Base-by-base conservation (phyloP, 805 yeast species). In the Suhomyces vadensis region DNA sequence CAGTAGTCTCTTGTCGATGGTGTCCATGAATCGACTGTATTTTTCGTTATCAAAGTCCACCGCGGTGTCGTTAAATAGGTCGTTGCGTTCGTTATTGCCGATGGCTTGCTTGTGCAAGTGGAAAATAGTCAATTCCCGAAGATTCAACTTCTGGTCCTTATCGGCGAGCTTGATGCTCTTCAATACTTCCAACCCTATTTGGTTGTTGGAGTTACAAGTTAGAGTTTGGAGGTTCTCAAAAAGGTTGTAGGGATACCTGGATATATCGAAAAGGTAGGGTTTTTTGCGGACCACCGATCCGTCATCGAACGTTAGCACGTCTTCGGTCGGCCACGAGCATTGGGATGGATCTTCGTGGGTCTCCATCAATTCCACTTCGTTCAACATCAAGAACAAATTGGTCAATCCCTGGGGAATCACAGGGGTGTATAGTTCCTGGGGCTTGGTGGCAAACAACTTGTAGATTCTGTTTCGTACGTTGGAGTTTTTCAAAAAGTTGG, bases 181-280 rank as follows among this genome's bases (percentile, higher is more conserved):
- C 21, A 67, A 41, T 1, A 65, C 47, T 37, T 60, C 60, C 19
- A 67, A 49, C 10, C 72, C 71, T 25, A 61, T 44, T 41, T 61
- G 67, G 42, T 56, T 54, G 35, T 56, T 57, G n/a, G 71, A 64
- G 38, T 62, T 57, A 41, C 68, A 63, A 10, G 67, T 63, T 23
- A 66, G 53, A 1, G 67, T 60, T 33, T 48, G 51, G 31, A 67
- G 50, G 5, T 58, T 27, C 14, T 22, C n/a, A 11, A 37, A 25
- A 8, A 33, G 23, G 21, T 24, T 9, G 11, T 16, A 40, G 4
- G 43, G 39, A 14, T 25, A 24, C 25, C 25, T 37, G 19, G 39
- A 14, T 5, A 13, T 8, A n/a, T 31, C 35, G 19, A 31, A 47
- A 31, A 48, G 40, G 20, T 39, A 45, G 31, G 20, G 41, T 38